These are phyloP conservation scores for Coemansia nantahalensis DNA, from an alignment of 192 early-diverging fungal genomes.

Conservation along the genomic window DNA sequence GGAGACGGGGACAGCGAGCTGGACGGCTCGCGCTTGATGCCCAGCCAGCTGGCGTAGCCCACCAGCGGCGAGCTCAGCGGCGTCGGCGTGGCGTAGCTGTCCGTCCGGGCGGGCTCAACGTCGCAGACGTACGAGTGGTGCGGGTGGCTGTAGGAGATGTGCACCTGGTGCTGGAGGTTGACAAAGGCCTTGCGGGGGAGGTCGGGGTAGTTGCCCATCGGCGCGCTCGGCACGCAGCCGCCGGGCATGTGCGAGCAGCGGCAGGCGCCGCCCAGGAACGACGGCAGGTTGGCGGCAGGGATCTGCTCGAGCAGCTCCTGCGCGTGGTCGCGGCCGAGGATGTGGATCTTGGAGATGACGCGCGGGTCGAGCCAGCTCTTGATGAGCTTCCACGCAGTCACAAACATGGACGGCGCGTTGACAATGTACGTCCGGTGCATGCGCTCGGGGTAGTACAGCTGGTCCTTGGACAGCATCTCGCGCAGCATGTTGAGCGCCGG, in stretches of 20 bases:
- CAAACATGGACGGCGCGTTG: slow-evolving; percentile 90
- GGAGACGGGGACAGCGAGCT: neutral
- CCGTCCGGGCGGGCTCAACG: slow-evolving; percentile 7
- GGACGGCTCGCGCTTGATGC: slow-evolving; percentile 29
- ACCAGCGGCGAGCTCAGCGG: slow-evolving; percentile 28
- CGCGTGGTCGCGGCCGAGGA: slow-evolving; percentile 62
- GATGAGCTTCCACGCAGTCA: slow-evolving; percentile 74
- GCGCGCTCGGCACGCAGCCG: slow-evolving; percentile 54
- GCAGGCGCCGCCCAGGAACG: slow-evolving; percentile 70
- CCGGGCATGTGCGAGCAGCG: slow-evolving; percentile 73
- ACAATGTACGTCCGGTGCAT: slow-evolving; percentile 90
- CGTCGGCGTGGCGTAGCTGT: slow-evolving; percentile 8
- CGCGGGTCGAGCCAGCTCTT: slow-evolving; percentile 78
- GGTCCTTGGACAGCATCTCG: slow-evolving; percentile 79
- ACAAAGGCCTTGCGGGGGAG: slow-evolving; percentile 42
- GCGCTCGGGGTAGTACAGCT: slow-evolving; percentile 94
- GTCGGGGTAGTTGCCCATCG: slow-evolving; percentile 36
- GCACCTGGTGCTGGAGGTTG: slow-evolving; percentile 32
- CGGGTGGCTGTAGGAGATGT: slow-evolving; percentile 32
- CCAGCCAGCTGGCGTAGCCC: slow-evolving; percentile 46
- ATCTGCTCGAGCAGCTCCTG: slow-evolving; percentile 61
- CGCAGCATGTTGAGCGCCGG: slow-evolving; percentile 67
- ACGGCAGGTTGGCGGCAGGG: slow-evolving; percentile 63
- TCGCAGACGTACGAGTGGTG: slow-evolving; percentile 39
- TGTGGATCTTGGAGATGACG: slow-evolving; percentile 55